Evolutionary conservation across 192 early-diverging fungal genomes (phyloP).

Genomic region (Coemansia sp.): DNA sequence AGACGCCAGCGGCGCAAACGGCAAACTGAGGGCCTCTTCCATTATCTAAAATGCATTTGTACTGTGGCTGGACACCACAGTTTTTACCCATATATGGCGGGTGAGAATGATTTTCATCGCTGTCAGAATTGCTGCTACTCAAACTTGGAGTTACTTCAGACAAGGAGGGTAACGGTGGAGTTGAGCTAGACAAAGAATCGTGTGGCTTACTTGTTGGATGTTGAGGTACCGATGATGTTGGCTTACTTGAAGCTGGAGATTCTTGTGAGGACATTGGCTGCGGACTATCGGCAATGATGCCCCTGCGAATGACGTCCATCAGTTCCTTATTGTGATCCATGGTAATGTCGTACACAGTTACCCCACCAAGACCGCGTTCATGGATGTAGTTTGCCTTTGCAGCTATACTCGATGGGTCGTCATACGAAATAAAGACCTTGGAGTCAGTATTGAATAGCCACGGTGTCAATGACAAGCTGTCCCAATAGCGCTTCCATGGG

Average conservation of each 20-base stretch:
- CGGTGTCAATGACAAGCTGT: conserved; percentile 57
- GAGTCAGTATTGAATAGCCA: conserved; percentile 56
- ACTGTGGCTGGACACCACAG: conserved; percentile 16
- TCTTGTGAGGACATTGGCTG: background rate
- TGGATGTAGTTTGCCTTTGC: conserved; percentile 61
- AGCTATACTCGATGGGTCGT: conserved; percentile 64
- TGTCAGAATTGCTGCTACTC: background rate
- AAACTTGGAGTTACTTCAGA: background rate
- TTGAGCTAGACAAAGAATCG: background rate
- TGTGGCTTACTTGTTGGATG: background rate
- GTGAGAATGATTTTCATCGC: background rate
- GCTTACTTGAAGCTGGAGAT: background rate
- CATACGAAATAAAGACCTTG: conserved; percentile 74
- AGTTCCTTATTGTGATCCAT: conserved; percentile 59
- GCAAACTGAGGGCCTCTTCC: conserved; percentile 26
- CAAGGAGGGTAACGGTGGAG: background rate
- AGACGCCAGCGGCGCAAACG: conserved; percentile 26
- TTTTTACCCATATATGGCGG: conserved; percentile 14
- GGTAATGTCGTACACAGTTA: conserved; percentile 58
- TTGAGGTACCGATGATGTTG: background rate
- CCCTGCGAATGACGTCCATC: conserved; percentile 30
- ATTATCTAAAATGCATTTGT: conserved; percentile 25
- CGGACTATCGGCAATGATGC: conserved; percentile 1
- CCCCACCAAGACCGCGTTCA: conserved; percentile 57
- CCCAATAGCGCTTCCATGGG: conserved; percentile 61